phyloP scores from a whole-genome alignment of 75 land plant species.

The Picea sitchensis region DNA sequence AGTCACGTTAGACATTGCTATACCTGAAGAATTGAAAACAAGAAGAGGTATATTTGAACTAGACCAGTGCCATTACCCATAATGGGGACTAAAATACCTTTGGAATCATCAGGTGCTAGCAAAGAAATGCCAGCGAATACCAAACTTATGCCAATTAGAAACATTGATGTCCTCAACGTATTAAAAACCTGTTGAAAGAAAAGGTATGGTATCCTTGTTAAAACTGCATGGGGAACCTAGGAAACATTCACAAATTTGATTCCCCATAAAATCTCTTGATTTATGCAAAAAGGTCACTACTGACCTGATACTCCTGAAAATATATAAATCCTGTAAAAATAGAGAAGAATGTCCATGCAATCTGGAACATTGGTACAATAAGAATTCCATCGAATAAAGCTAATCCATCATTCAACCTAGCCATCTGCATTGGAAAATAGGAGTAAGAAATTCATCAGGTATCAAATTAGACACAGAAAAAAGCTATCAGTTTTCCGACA shows the following conservation, averaged over 20 bases:
- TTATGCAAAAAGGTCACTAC: background rate
- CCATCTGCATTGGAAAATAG: conserved; percentile 60
- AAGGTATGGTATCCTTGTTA: background rate
- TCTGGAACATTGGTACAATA: conserved; percentile 99
- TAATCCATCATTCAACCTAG: conserved; percentile 96
- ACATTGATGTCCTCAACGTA: conserved; percentile 77
- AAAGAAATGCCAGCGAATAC: conserved; percentile 94
- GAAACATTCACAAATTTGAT: background rate
- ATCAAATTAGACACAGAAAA: background rate
- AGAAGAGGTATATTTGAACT: background rate
- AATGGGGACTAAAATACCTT: conserved; percentile 43
- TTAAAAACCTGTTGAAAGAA: conserved; percentile 77
- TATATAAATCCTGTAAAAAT: conserved; percentile 99
- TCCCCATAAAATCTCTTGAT: background rate
- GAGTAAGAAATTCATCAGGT: background rate
- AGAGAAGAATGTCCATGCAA: conserved; percentile 98
- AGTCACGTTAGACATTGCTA: background rate
- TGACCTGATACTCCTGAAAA: conserved; percentile 96
- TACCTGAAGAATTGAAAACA: background rate
- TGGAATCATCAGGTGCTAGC: conserved; percentile 90
- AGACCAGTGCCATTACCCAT: background rate
- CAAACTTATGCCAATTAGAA: conserved; percentile 77
- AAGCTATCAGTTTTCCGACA: background rate
- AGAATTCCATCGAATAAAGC: conserved; percentile 94
- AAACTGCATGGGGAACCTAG: background rate